Conservation (phyloP, 768 basidiomycete genomes). For the Pulveroboletus ravenelii region DNA sequence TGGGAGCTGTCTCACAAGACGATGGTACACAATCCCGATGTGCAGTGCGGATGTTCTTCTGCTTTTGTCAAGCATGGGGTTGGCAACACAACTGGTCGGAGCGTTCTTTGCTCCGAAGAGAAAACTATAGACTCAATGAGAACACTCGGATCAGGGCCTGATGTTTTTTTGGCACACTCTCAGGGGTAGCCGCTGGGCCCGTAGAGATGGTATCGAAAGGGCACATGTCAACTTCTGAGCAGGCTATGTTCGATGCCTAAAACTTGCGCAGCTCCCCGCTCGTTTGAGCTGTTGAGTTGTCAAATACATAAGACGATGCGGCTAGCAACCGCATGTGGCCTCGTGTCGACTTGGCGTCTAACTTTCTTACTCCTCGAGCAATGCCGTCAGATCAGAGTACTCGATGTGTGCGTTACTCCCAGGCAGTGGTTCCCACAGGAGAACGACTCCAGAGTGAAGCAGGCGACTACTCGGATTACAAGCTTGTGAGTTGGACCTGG, state of each 20-base stretch:
- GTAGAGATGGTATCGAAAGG: not conserved
- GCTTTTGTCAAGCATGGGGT: constrained; percentile 7
- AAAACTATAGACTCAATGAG: not conserved
- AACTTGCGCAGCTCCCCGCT: not conserved
- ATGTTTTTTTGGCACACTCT: constrained; percentile 4
- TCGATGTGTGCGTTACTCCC: not conserved
- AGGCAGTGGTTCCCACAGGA: too few species aligned
- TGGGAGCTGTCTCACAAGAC: too few species aligned
- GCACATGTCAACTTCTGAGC: not conserved
- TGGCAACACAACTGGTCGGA: constrained; percentile 13
- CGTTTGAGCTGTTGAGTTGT: not conserved
- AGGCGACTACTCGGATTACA: not conserved
- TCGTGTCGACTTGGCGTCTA: not conserved
- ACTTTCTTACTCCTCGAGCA: not conserved
- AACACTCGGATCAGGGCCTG: not conserved
- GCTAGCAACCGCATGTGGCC: not conserved
- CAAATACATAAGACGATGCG: constrained; percentile 1
- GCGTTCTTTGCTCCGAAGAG: constrained; percentile 5
- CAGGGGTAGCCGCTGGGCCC: constrained; percentile 3
- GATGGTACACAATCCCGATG: not conserved
- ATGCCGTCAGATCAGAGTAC: not conserved
- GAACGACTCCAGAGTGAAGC: too few species aligned
- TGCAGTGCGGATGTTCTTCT: not conserved
- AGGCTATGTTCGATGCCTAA: not conserved
- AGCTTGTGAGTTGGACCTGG: not conserved